Evolutionary conservation across 2,329 filamentous ascomycete genomes (phyloP).

Genomic region (Beauveria sp.): DNA sequence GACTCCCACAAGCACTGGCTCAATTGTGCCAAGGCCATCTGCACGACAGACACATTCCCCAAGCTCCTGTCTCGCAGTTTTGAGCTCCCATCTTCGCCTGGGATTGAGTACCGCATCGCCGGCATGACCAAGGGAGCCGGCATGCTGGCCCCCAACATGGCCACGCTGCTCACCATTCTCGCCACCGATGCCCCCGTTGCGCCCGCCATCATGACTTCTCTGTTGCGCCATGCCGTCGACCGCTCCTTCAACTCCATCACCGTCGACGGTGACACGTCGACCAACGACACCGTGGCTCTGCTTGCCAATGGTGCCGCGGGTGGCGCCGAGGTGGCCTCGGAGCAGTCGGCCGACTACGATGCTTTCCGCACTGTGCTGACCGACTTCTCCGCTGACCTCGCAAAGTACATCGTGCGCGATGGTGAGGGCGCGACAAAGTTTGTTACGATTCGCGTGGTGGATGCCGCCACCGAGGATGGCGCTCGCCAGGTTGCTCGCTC

Average conservation of each 20-base stretch:
- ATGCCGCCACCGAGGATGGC: conserved; percentile 59
- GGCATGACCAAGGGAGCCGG: conserved; percentile 97
- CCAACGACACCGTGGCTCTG: conserved; percentile 90
- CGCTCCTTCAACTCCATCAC: conserved; percentile 95
- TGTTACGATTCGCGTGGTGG: conserved; percentile 79
- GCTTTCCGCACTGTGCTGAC: conserved; percentile 66
- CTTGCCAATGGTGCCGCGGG: conserved; percentile 93
- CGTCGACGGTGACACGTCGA: conserved; percentile 94
- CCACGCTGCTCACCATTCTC: conserved; percentile 83
- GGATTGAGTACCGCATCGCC: conserved; percentile 71
- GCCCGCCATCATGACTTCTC: conserved; percentile 54
- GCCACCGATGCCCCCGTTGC: conserved; percentile 84
- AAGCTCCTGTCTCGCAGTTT: conserved; percentile 87
- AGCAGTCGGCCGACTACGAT: conserved; percentile 53
- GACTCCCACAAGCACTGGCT: conserved; percentile 81
- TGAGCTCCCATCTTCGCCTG: conserved; percentile 70
- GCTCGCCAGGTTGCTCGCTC: conserved; percentile 76
- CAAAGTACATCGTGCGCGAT: conserved; percentile 89
- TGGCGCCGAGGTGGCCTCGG: conserved; percentile 52
- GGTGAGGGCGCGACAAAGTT: conserved; percentile 98
- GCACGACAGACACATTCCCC: conserved; percentile 97
- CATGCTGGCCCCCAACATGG: conserved; percentile 99
- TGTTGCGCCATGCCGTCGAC: conserved; percentile 68
- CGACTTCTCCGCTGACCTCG: conserved; percentile 72
- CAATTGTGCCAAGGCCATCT: conserved; percentile 79